Evolutionary conservation across 352 stramenopile species (phyloP), one percentile per base, ranked within the genome.

Genomic region (Phytophthora sansomeana): DNA sequence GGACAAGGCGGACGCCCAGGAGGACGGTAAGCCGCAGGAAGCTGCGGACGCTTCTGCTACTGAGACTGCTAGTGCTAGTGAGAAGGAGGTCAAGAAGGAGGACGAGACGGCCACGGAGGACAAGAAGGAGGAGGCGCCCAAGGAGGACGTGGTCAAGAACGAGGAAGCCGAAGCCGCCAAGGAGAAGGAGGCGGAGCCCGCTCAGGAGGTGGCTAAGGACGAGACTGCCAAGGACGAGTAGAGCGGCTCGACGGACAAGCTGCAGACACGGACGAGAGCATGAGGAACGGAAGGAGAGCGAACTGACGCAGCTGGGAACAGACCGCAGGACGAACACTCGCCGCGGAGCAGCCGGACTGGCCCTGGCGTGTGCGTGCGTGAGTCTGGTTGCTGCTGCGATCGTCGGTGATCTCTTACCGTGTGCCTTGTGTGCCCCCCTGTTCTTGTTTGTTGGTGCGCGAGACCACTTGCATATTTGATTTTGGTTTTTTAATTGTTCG

Each of bases 341-440:
- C 53, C 50, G 35, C 54, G 51, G 41, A 58, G 53, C 51, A 75
- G 50, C 67, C n/a, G 44, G 58, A 60, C 58, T 53, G 59, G 43
- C 42, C 51, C 21, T 58, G 48, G 66, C 56, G 61, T 71, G 70
- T 66, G 70, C 60, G 56, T 76, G 71, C 56, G 67, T 76, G 67
- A 69, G 67, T 76, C 68, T 74, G 72, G 72, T 69, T 76, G 58
- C 43, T 79, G 63, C 62, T 77, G 58, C 61, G 29, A 67, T 76
- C 47, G 57, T 66, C 66, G 62, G 63, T 75, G 63, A 69, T 65
- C 67, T 76, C 58, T 79, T 74, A 79, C 63, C 57, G 61, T 74
- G 67, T 76, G 47, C 62, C 69, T 72, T 77, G 65, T 78, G 52
- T 73, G 33, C 66, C 56, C 54, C 8, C 51, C 51, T 76, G 57